Evolutionary conservation across 1,139 yeast species (phyloP), one percentile per base, ranked within the genome.

Genomic region (Suhomyces maxii): DNA sequence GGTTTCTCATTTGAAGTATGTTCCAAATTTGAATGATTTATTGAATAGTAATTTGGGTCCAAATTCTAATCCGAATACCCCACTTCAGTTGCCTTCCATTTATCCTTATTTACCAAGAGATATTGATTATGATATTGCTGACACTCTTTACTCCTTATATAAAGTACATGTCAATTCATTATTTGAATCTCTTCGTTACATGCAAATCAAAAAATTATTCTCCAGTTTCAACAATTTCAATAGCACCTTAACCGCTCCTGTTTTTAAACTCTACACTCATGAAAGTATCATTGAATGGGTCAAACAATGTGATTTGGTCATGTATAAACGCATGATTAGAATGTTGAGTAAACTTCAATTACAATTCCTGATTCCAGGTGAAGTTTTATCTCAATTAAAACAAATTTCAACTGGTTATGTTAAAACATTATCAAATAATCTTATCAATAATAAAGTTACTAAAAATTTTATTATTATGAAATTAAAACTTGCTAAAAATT

Each of bases 321-420:
- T 84, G 67, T 86, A 85, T 65, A 79, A 77, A 49, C 69, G 79
- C 8, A 71, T 87, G 73, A 73, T 84, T 14, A 80, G 80, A 53
- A 76, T 85, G 77, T 64, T 89, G 50, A 77, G 85, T n/a, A 84
- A 84, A 36, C 66, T 86, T 48, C 81, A 82, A n/a, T 65, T 83
- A 36, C 88, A 85, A 55, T 57, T 53, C 37, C 74, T 73, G 44
- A 79, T 84, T 8, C 88, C 89, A 2, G 67, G 68, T 1, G 76
- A 77, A 26, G 83, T 84, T n/a, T 57, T 82, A 32, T 63, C 64
- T 7, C 80, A 75, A 47, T 66, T 84, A 48, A 75, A 73, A 41
- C 70, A 68, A 28, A 68, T 84, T 38, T 65, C 80, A 2, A 53
- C 62, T 6, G 66, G 72, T 8, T 81, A 69, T 57, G 60, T 76